Evolutionary conservation across 2,329 filamentous ascomycete species (phyloP).

Genomic region (Alternaria alternata): DNA sequence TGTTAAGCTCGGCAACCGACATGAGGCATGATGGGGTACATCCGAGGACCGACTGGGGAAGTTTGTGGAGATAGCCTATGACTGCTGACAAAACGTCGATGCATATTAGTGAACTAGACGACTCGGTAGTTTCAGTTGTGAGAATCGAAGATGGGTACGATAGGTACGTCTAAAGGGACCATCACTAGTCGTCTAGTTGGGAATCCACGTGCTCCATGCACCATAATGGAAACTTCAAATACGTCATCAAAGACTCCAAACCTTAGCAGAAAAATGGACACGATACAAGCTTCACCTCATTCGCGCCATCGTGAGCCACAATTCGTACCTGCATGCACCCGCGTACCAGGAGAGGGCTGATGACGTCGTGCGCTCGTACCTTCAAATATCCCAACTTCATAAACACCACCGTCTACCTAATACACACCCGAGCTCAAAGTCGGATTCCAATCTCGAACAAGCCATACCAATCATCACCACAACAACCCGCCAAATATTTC

Average conservation of each 20-base stretch:
- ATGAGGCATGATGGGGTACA: constrained; percentile 27
- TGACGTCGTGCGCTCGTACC: constrained; percentile 37
- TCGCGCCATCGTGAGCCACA: not conserved
- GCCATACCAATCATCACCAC: not conserved
- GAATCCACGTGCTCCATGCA: constrained; percentile 7
- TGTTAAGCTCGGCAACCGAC: constrained; percentile 44
- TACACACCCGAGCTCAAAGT: not conserved
- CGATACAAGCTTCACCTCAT: not conserved
- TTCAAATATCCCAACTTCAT: constrained; percentile 12
- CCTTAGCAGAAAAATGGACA: not conserved
- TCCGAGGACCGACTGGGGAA: constrained; percentile 30
- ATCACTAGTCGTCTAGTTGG: too few relatives aligned
- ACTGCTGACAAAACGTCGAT: not conserved
- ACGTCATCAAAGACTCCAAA: constrained; percentile 6
- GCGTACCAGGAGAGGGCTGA: constrained; percentile 16
- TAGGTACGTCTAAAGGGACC: too few relatives aligned
- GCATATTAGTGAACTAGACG: not conserved
- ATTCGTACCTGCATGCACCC: constrained; percentile 7
- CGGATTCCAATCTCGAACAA: not conserved
- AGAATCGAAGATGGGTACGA: not conserved
- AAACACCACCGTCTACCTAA: constrained; percentile 1
- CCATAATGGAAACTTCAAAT: constrained; percentile 3
- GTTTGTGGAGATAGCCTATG: constrained; percentile 8
- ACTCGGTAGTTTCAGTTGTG: not conserved
- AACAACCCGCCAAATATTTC: constrained; percentile 1